These are phyloP conservation scores for Cornus suecica DNA, from an alignment of 148 eudicot genomes.

Conservation along the genomic window DNA sequence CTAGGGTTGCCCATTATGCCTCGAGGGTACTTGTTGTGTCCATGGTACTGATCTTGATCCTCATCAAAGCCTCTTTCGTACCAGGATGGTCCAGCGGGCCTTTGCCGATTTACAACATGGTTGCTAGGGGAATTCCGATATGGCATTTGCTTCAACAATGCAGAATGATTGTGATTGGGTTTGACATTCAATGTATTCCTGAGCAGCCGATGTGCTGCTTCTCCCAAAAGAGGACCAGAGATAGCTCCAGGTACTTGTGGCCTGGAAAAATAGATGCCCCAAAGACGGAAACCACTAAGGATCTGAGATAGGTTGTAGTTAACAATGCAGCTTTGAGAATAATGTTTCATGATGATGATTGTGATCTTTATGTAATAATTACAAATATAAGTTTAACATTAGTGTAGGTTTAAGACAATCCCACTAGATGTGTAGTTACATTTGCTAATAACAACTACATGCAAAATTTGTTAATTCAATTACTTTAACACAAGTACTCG, in stretches of 20 bases:
- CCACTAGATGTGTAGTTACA: background rate
- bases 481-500: background rate
- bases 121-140: slow-evolving; percentile 40
- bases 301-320: background rate
- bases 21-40: slow-evolving; percentile 31
- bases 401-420: background rate
- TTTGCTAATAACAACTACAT: background rate
- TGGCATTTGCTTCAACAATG: slow-evolving; percentile 32
- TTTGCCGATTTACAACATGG: slow-evolving; percentile 42
- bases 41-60: slow-evolving; percentile 28
- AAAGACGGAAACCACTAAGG: background rate
- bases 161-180: slow-evolving; percentile 40
- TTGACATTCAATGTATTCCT: slow-evolving; percentile 70
- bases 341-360: no score
- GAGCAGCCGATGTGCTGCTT: slow-evolving; percentile 91
- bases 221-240: slow-evolving; percentile 68
- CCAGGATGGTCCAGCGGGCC: slow-evolving; percentile 16
- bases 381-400: background rate
- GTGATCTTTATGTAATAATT: background rate
- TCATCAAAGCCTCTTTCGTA: slow-evolving; percentile 24
- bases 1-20: slow-evolving; percentile 28
- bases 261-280: slow-evolving; percentile 45
- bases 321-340: background rate
- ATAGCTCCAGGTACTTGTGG: slow-evolving; percentile 71
- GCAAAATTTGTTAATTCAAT: background rate